These are phyloP conservation scores for Colletotrichum orchidophilum DNA, from an alignment of 2,329 filamentous ascomycete genomes.

Conservation along the genomic window DNA sequence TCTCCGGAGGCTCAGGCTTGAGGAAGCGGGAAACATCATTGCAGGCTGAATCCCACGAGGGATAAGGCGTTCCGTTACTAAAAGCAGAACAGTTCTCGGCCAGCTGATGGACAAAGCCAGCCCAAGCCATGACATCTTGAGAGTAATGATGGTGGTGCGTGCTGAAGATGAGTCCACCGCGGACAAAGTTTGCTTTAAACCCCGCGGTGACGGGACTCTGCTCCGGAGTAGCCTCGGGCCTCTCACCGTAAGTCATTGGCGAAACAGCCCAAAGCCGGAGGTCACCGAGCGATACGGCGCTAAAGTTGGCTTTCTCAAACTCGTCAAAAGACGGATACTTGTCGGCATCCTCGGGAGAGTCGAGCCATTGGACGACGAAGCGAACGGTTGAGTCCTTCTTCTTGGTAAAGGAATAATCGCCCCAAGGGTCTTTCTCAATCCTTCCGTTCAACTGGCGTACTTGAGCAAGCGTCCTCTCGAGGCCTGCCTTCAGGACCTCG, in stretches of 20 bases:
- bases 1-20: slow-evolving; percentile 39
- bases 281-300: slow-evolving; percentile 43
- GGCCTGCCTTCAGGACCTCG: slow-evolving; percentile 43
- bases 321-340: slow-evolving; percentile 44
- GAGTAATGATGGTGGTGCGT: slow-evolving; percentile 54
- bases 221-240: slow-evolving; percentile 47
- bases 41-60: slow-evolving; percentile 46
- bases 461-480: slow-evolving; percentile 49
- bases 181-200: slow-evolving; percentile 53
- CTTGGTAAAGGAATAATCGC: slow-evolving; percentile 49
- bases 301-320: slow-evolving; percentile 47
- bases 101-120: slow-evolving; percentile 47
- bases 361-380: slow-evolving; percentile 49
- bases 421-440: slow-evolving; percentile 49
- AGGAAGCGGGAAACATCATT: slow-evolving; percentile 47
- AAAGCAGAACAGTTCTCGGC: slow-evolving; percentile 53
- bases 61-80: slow-evolving; percentile 40
- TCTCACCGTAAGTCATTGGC: slow-evolving; percentile 51
- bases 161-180: slow-evolving; percentile 51
- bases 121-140: slow-evolving; percentile 54
- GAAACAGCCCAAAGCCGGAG: slow-evolving; percentile 45
- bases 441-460: slow-evolving; percentile 48
- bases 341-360: slow-evolving; percentile 35
- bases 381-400: slow-evolving; percentile 44
- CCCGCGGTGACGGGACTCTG: slow-evolving; percentile 45